Percentiles rank a stretch among this genome's conserved stretches.
Evolutionary conservation across 805 yeast species (phyloP).

Genomic region (Naumovozyma baii): DNA sequence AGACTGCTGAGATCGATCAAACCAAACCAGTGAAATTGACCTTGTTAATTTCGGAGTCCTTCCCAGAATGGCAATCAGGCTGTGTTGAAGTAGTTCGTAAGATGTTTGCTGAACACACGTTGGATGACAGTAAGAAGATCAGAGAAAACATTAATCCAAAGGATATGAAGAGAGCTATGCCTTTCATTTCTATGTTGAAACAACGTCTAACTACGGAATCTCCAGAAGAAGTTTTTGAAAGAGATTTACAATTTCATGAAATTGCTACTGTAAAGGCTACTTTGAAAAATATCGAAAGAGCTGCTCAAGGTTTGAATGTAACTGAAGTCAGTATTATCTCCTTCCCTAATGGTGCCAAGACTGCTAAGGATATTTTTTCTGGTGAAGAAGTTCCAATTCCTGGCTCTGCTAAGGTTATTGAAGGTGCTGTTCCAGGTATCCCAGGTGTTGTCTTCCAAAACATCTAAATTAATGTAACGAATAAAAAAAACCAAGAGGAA

Average conservation of each 20-base stretch:
- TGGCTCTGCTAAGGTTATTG: slow-evolving; percentile 55
- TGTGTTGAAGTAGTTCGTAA: slow-evolving; percentile 74
- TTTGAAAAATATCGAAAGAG: slow-evolving; percentile 45
- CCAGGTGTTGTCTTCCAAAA: slow-evolving; percentile 80
- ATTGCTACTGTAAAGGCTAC: slow-evolving; percentile 50
- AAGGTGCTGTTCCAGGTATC: slow-evolving; percentile 81
- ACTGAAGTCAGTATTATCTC: slow-evolving; percentile 50
- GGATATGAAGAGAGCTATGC: slow-evolving; percentile 98
- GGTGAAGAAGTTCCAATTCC: slow-evolving; percentile 63
- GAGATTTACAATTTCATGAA: slow-evolving; percentile 81
- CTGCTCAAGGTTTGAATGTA: slow-evolving; percentile 52
- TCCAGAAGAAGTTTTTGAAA: slow-evolving; percentile 74
- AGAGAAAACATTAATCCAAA: slow-evolving; percentile 59
- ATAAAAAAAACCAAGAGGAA: neutral
- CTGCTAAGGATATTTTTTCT: slow-evolving; percentile 57
- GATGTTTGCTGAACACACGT: slow-evolving; percentile 52
- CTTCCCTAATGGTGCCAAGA: slow-evolving; percentile 51
- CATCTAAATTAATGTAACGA: slow-evolving; percentile 27
- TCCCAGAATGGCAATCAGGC: slow-evolving; percentile 85
- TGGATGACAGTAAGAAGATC: slow-evolving; percentile 55
- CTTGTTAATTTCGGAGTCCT: slow-evolving; percentile 66
- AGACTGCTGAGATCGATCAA: slow-evolving; percentile 63
- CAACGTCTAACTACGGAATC: slow-evolving; percentile 62
- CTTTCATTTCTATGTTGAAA: slow-evolving; percentile 80
- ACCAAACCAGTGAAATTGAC: slow-evolving; percentile 64